Conservation (phyloP, 345 rosid genomes). For the Schrenkiella parvula region DNA sequence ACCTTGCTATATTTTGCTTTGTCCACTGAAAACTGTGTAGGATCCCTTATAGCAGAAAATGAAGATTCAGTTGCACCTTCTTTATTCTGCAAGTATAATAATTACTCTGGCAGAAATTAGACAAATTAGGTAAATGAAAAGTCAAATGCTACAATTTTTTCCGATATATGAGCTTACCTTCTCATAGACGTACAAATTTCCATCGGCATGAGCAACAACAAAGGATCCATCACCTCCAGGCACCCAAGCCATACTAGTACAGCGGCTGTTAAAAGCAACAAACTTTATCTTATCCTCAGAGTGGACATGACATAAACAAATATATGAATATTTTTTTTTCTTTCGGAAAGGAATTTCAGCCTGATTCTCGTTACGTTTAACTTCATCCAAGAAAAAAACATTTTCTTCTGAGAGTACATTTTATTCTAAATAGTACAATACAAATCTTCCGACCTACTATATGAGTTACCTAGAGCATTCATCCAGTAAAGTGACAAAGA, state of each 20-base stretch:
- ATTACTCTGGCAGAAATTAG: constrained; percentile 1
- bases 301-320: not conserved
- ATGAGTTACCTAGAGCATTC: not conserved
- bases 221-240: constrained; percentile 95
- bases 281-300: constrained; percentile 13
- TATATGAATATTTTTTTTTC: not conserved
- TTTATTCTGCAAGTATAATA: constrained; percentile 52
- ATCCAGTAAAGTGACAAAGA: not conserved
- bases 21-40: constrained; percentile 75
- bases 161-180: constrained; percentile 59
- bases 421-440: not conserved
- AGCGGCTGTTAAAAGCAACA: constrained; percentile 59
- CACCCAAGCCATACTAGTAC: constrained; percentile 87
- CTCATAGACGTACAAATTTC: constrained; percentile 84
- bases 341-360: not conserved
- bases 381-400: too few species aligned
- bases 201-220: constrained; percentile 95
- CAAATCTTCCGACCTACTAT: not conserved
- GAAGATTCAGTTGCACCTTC: constrained; percentile 93
- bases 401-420: not conserved
- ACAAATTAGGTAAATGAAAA: not conserved
- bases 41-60: constrained; percentile 83
- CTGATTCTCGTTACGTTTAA: not conserved
- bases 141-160: constrained; percentile 2
- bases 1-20: constrained; percentile 94